Conservation (phyloP, 2,329 filamentous ascomycete genomes). For the Graphilbum fragrans region DNA sequence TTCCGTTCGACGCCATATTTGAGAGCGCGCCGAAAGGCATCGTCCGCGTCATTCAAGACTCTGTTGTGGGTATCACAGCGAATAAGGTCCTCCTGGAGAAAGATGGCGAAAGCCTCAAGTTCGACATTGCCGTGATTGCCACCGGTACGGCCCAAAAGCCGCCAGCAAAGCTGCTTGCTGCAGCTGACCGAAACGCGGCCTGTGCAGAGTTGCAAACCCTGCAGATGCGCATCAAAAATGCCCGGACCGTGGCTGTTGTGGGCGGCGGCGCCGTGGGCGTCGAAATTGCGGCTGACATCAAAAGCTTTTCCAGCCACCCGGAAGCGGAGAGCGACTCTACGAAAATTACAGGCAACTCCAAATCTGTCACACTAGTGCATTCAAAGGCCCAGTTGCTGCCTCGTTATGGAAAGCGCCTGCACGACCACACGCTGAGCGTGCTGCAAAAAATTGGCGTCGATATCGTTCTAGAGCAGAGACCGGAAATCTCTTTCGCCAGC, state of each 20-base stretch:
- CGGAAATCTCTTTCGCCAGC: constrained; percentile 24
- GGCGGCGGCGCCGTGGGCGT: constrained; percentile 52
- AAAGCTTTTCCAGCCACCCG: constrained; percentile 14
- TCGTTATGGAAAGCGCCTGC: constrained; percentile 22
- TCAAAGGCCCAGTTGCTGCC: constrained; percentile 35
- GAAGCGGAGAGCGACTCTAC: not conserved
- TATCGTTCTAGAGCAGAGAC: constrained; percentile 38
- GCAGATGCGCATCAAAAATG: constrained; percentile 30
- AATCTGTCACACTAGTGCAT: constrained; percentile 44
- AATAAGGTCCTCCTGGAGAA: not conserved
- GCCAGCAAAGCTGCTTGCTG: constrained; percentile 35
- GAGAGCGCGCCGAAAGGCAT: constrained; percentile 19
- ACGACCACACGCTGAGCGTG: constrained; percentile 21
- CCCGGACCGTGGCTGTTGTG: constrained; percentile 33
- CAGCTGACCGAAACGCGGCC: constrained; percentile 27
- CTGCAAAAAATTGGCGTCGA: constrained; percentile 34
- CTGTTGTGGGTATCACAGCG: not conserved
- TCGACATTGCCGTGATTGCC: constrained; percentile 43
- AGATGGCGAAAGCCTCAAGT: constrained; percentile 30
- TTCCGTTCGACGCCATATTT: constrained; percentile 39
- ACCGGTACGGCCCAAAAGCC: constrained; percentile 36
- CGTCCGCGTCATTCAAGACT: constrained; percentile 27
- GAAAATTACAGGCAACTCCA: constrained; percentile 14
- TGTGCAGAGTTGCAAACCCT: constrained; percentile 29
- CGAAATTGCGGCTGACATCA: constrained; percentile 48